Base-by-base conservation (phyloP, 768 basidiomycete species). In the Neoboletus magnificus region DNA sequence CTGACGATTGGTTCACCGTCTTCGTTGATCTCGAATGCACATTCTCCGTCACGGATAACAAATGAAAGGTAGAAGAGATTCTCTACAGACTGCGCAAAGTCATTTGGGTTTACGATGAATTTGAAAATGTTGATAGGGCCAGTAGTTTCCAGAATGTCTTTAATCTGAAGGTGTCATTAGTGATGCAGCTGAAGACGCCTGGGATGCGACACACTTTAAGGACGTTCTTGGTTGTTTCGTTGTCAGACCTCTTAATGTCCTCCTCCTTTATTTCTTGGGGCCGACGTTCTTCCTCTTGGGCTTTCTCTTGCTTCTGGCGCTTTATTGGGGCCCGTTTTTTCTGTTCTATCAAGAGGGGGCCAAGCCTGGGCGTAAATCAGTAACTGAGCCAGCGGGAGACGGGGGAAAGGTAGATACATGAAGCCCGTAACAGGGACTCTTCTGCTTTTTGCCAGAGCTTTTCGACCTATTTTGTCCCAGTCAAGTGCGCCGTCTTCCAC, bases 51-150 rank as follows among this genome's bases (percentile, higher is more conserved):
- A 30, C 89, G 82, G 44, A 97, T 89, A 58, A 97, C 79, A 74
- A 99, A 98, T 0, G 92, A 93, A 2, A 96, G 79, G 66, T 97
- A 94, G 70, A 99, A 98, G 23, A 96, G 77, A 68, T 99, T 99
- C 73, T 99, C 97, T 15, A 98, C 93, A 0, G 91, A 92, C 67
- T 99, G 96, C 0, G 87, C 89, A 66, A 92, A 99, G 63, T 89
- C 85, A 29, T 86, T 72, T 13, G 97, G 97, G 67, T 99, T 96
- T 59, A 97, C 77, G 50, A 98, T 79, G 65, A 98, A 89, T 57
- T 79, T 73, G 76, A 98, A 98, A 29, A 97, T 71, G 63, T 97
- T 97, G 49, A 90, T 78, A 8, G 69, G 63, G 30, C 71, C 73
- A n/a, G 74, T 71, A 0, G 79, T 68, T 20, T 72, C 67, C 25